Evolutionary conservation across 768 basidiomycete genomes (phyloP).

Genomic region (Lactifluus pinguis): DNA sequence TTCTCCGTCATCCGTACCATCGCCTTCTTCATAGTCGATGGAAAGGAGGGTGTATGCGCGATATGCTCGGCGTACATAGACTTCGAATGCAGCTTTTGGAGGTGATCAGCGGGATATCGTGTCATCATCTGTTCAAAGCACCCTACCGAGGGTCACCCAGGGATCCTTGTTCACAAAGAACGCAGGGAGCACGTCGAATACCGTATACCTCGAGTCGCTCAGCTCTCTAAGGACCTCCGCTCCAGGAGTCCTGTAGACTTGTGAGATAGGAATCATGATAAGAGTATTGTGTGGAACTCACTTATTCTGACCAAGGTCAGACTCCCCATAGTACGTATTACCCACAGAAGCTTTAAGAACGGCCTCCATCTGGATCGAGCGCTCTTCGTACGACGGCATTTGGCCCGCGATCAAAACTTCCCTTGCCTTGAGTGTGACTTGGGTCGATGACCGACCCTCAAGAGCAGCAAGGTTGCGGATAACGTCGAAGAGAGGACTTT

Average conservation of each 20-base stretch:
- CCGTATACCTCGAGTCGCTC: slow-evolving; percentile 92
- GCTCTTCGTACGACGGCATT: slow-evolving; percentile 96
- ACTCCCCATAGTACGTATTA: slow-evolving; percentile 85
- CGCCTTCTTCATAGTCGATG: slow-evolving; percentile 92
- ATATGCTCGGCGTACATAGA: slow-evolving; percentile 93
- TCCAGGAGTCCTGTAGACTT: slow-evolving; percentile 56
- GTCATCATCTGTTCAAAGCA: neutral
- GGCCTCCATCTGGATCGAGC: slow-evolving; percentile 86
- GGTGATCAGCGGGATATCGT: neutral
- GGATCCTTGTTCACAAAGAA: slow-evolving; percentile 89
- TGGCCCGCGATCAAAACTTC: slow-evolving; percentile 95
- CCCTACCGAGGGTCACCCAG: slow-evolving; percentile 73
- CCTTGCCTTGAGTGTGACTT: slow-evolving; percentile 89
- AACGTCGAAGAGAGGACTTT: slow-evolving; percentile 65
- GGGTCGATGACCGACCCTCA: slow-evolving; percentile 88
- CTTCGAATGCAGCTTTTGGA: slow-evolving; percentile 77
- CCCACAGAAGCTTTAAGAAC: slow-evolving; percentile 85
- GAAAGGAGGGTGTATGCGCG: slow-evolving; percentile 86
- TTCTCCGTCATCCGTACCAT: slow-evolving; percentile 75
- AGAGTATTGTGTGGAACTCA: slow-evolving; percentile 1
- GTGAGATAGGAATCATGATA: neutral
- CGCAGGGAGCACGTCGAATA: slow-evolving; percentile 91
- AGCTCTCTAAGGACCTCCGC: slow-evolving; percentile 85
- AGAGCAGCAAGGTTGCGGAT: slow-evolving; percentile 75
- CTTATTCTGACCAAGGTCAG: slow-evolving; percentile 53